Percentiles rank a stretch among this genome's conserved stretches.
Evolutionary conservation across 2,329 filamentous ascomycete genomes (phyloP).

Genomic region (Sporothrix humicola): DNA sequence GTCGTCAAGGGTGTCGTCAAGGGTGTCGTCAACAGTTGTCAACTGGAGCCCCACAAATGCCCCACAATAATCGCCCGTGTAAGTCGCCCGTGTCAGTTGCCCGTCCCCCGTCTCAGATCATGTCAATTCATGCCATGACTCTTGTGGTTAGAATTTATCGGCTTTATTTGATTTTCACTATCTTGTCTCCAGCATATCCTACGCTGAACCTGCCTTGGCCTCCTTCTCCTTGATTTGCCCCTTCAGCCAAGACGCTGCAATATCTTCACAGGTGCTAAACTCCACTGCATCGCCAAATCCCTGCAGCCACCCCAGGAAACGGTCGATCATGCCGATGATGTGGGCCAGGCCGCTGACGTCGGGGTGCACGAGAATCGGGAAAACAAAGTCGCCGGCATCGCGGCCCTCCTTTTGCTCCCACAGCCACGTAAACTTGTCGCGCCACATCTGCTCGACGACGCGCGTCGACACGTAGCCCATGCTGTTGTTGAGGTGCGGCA

Average conservation of each 20-base stretch:
- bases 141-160: no score
- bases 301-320: slow-evolving; percentile 58
- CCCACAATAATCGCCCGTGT: no score
- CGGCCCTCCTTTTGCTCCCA: slow-evolving; percentile 43
- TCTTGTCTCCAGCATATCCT: not conserved
- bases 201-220: not conserved
- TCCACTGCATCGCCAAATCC: slow-evolving; percentile 52
- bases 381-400: slow-evolving; percentile 75
- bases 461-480: slow-evolving; percentile 63
- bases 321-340: slow-evolving; percentile 57
- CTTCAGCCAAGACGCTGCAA: slow-evolving; percentile 49
- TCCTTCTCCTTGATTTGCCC: slow-evolving; percentile 31
- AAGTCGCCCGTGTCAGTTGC: no score
- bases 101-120: no score
- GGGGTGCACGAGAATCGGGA: slow-evolving; percentile 77
- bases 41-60: no score
- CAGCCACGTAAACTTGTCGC: slow-evolving; percentile 66
- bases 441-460: slow-evolving; percentile 66
- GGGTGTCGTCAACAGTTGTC: no score
- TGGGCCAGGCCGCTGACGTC: slow-evolving; percentile 67
- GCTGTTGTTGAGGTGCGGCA: slow-evolving; percentile 66
- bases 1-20: no score
- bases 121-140: no score
- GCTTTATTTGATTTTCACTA: no score
- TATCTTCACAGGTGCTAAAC: slow-evolving; percentile 51